These are phyloP conservation scores for Ustilago esculenta DNA, from an alignment of 1,284 basidiomycete species.

Conservation along the genomic window DNA sequence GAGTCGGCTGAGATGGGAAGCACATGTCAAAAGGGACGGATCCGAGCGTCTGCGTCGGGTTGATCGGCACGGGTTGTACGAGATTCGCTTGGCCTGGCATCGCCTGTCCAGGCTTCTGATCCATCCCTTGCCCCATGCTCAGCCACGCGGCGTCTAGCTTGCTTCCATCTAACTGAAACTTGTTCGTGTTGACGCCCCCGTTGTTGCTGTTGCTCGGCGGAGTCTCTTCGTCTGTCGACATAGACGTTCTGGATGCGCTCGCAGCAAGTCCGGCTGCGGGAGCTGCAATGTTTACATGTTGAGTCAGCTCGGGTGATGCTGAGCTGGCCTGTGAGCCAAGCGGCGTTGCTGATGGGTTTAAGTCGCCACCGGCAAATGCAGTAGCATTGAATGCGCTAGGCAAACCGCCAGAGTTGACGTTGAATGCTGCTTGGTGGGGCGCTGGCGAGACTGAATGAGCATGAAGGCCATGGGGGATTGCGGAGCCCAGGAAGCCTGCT, in stretches of 20 bases:
- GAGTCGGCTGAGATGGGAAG: slow-evolving; percentile 5
- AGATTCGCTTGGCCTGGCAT: slow-evolving; percentile 3
- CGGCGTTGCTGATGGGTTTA: slow-evolving; percentile 16
- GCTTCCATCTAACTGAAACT: background rate
- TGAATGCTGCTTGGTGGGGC: background rate
- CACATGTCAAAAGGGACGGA: slow-evolving; percentile 22
- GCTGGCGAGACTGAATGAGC: slow-evolving; percentile 20
- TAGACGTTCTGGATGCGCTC: slow-evolving; percentile 17
- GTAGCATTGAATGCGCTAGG: background rate
- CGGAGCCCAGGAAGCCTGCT: slow-evolving; percentile 2
- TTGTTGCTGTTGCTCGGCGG: slow-evolving; percentile 9
- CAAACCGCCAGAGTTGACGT: background rate
- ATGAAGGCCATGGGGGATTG: slow-evolving; percentile 4
- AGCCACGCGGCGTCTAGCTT: slow-evolving; percentile 9
- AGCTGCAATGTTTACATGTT: slow-evolving; percentile 3
- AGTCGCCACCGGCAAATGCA: slow-evolving; percentile 1
- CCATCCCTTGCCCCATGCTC: background rate
- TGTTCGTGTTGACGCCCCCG: background rate
- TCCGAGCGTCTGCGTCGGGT: slow-evolving; percentile 14
- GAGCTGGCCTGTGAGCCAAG: slow-evolving; percentile 20
- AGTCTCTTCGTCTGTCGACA: slow-evolving; percentile 39
- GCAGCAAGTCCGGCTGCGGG: background rate
- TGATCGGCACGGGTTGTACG: slow-evolving; percentile 22
- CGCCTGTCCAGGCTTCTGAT: background rate
- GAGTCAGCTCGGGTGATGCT: slow-evolving; percentile 29